Base-by-base conservation (phyloP, 345 rosid genomes). In the Linum usitatissimum region DNA sequence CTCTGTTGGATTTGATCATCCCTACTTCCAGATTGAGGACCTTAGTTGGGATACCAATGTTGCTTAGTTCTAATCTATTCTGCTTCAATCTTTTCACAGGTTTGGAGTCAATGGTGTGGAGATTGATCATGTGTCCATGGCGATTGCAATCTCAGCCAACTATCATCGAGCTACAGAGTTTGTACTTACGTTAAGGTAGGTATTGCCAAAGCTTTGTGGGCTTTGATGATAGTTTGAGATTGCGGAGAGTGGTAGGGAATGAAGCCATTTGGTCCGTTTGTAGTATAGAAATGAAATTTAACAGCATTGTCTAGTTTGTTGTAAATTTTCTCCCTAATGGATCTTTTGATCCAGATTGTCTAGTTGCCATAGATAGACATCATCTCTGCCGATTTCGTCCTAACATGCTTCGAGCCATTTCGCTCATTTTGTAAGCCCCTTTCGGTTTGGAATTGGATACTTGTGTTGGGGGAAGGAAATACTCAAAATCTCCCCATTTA, bases 71-170 rank as follows among this genome's bases (percentile, higher is more conserved):
- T 7, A 34, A 7, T 4, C 31, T 21, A 15, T 18, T 5, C 18
- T n/a, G 18, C 3, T 63, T 12, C 19, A 3, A 20, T 19, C 0
- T 55, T 34, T 10, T 10, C 13, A 45, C 15, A 77, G 81, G 75
- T 72, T 63, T 39, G 57, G 63, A 72, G 77, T 59, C 51, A 12
- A 45, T 45, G 51, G 51, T 10, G 51, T 45, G 51, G 51, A 45
- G 51, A 45, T 45, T 45, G 51, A 45, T 45, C 15, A 10, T 10
- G 14, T 15, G 10, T 10, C 51, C 14, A 45, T 45, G 51, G 51
- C 13, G 17, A 9, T 15, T 1, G 13, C 17, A 3, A 45, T 45
- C 51, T 45, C 51, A 12, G 10, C 10, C 51, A 45, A 45, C 51
- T 23, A 15, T 45, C 51, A 45, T 15, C 17, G 2, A 10, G 14